Conservation (phyloP, 2,329 filamentous ascomycete species). For the Monilinia fructigena region DNA sequence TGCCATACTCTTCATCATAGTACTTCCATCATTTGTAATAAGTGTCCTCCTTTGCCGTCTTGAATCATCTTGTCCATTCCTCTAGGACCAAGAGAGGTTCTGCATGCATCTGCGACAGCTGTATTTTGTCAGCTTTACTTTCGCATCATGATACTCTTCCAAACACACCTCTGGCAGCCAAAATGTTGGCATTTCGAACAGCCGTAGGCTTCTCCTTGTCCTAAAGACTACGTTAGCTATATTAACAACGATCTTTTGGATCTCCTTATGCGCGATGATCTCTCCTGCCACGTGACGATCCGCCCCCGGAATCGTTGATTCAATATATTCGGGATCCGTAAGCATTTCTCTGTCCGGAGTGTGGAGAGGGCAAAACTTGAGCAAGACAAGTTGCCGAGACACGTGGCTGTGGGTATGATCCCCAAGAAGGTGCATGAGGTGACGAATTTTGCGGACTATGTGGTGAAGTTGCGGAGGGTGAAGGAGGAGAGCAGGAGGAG, state of each 20-base stretch:
- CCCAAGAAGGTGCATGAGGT: conserved; percentile 96
- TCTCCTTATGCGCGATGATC: conserved; percentile 74
- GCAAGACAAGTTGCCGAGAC: conserved; percentile 58
- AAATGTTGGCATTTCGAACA: conserved; percentile 93
- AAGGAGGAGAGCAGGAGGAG: conserved; percentile 53
- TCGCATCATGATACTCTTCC: conserved; percentile 16
- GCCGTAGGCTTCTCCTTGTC: conserved; percentile 98
- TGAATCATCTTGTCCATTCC: conserved; percentile 60
- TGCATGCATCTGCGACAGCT: conserved; percentile 97
- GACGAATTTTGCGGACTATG: conserved; percentile 81
- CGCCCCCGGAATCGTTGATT: conserved; percentile 54
- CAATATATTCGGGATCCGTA: conserved; percentile 72
- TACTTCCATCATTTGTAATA: conserved; percentile 99
- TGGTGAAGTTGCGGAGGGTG: conserved; percentile 63
- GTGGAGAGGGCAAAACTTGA: conserved; percentile 42
- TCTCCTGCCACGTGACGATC: conserved; percentile 44
- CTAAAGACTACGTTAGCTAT: conserved; percentile 41
- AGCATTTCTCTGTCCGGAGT: conserved; percentile 61
- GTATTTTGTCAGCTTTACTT: conserved; percentile 34
- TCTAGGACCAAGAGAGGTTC: conserved; percentile 69
- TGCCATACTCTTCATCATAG: conserved; percentile 98
- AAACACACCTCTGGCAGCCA: conserved; percentile 82
- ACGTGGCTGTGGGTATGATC: conserved; percentile 87
- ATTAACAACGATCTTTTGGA: conserved; percentile 61
- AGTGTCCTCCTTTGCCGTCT: conserved; percentile 74